Evolutionary conservation across 768 basidiomycete genomes (phyloP), one percentile per base, ranked within the genome.

Genomic region (Amanita exitialis): DNA sequence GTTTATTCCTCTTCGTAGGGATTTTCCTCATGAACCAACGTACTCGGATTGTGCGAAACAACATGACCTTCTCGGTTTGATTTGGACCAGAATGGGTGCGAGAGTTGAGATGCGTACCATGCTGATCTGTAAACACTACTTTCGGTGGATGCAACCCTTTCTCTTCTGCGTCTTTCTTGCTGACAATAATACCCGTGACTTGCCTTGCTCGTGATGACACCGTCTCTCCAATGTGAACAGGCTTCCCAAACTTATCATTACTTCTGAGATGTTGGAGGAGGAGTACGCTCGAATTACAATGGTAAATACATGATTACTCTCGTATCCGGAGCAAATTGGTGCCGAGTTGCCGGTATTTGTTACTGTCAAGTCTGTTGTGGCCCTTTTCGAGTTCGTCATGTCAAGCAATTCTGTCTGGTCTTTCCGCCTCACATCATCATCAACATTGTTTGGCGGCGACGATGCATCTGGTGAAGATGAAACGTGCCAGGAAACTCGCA

Each of bases 111-210:
- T 34, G 38, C 44, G 13, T 25, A 52, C 50, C 54, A 21, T 52
- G 35, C 39, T 55, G 50, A 25, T 55, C 54, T 10, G 10, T 23
- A 36, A 43, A 55, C 12, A 55, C 12, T 10, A 49, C 52, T 38
- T 56, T 44, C n/a, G 34, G 52, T 13, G 55, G 51, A 37, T 53
- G 53, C 3, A 28, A 27, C 1, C 52, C 55, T n/a, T 25, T 25
- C 15, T 44, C 55, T 30, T 44, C 44, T 25, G 55, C 53, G n/a
- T 53, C 42, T 34, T 50, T 43, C 46, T 53, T 36, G 38, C 18
- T 46, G 12, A 32, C n/a, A 9, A 53, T 35, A 27, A 56, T 51
- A 4, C 13, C 38, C 7, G 39, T 43, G 20, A 56, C 54, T 23
- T 35, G 34, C 15, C 49, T 47, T 42, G 38, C 28, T 15, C 18